A percentile compares a stretch with the other conserved stretches of the same genome.
Conservation (phyloP, 2,329 filamentous ascomycete genomes). For the Sclerotinia nivalis region DNA sequence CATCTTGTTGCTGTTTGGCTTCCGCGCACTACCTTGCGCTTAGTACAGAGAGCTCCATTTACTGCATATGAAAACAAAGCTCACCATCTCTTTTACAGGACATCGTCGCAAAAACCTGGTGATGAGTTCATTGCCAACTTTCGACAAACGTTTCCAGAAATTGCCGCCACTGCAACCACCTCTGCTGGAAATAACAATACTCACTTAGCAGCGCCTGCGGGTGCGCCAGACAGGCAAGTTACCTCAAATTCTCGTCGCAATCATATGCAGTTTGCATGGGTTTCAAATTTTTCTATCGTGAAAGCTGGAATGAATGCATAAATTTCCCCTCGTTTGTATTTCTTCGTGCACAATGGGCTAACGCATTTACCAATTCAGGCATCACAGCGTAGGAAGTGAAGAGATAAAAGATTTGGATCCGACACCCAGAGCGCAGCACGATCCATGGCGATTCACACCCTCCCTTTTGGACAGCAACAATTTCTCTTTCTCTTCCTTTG, state of each 20-base stretch:
- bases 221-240: constrained; percentile 36
- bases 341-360: not conserved
- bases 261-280: not conserved
- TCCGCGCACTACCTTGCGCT: constrained; percentile 7
- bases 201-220: constrained; percentile 30
- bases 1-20: not conserved
- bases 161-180: constrained; percentile 56
- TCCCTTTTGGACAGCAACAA: constrained; percentile 85
- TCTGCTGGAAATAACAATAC: constrained; percentile 44
- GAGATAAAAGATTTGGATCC: constrained; percentile 74
- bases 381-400: constrained; percentile 38
- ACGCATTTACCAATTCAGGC: constrained; percentile 28
- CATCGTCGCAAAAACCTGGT: constrained; percentile 73
- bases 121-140: constrained; percentile 84
- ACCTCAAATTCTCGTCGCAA: not conserved
- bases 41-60: not conserved
- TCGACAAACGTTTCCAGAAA: constrained; percentile 77
- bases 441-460: constrained; percentile 85
- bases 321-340: not conserved
- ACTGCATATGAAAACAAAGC: not conserved
- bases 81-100: constrained; percentile 49
- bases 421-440: constrained; percentile 75
- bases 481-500: constrained; percentile 76
- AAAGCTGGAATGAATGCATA: not conserved
- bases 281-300: not conserved